Percentiles rank a stretch among this genome's conserved stretches.
phyloP scores from a whole-genome alignment of 495 filamentous ascomycete genomes.

The Saxophila tyrrhenica region DNA sequence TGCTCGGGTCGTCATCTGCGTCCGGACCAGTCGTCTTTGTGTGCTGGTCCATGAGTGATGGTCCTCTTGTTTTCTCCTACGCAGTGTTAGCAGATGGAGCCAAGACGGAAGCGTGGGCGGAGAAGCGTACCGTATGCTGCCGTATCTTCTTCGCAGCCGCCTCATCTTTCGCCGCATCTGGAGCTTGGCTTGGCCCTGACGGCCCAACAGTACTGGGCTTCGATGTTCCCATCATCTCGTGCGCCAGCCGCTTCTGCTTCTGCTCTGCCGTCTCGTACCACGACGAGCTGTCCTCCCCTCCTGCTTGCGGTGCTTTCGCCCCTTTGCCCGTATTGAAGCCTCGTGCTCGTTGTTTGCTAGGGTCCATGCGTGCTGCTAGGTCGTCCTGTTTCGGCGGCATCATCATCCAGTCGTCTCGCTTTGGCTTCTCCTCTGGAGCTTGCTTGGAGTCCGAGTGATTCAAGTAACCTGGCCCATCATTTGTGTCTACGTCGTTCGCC shows the following conservation, averaged over 20 bases:
- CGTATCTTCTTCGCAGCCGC: slow-evolving; percentile 28
- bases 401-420: slow-evolving; percentile 91
- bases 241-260: slow-evolving; percentile 65
- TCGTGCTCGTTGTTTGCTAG: slow-evolving; percentile 68
- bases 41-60: slow-evolving; percentile 54
- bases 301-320: slow-evolving; percentile 33
- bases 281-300: slow-evolving; percentile 42
- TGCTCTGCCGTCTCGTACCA: slow-evolving; percentile 93
- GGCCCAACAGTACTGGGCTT: slow-evolving; percentile 15
- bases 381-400: slow-evolving; percentile 60
- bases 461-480: too few species aligned
- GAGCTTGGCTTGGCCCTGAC: neutral
- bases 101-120: neutral
- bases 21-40: slow-evolving; percentile 33
- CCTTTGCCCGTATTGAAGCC: slow-evolving; percentile 73
- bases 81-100: slow-evolving; percentile 4
- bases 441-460: too few species aligned
- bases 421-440: slow-evolving; percentile 32
- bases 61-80: slow-evolving; percentile 51
- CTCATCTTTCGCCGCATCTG: neutral
- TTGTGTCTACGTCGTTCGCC: neutral
- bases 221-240: slow-evolving; percentile 72
- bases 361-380: slow-evolving; percentile 60
- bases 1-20: slow-evolving; percentile 79
- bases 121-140: slow-evolving; percentile 42